Evolutionary conservation across 176 grass and related monocot genomes (phyloP).

Genomic region (Otatea glauca): DNA sequence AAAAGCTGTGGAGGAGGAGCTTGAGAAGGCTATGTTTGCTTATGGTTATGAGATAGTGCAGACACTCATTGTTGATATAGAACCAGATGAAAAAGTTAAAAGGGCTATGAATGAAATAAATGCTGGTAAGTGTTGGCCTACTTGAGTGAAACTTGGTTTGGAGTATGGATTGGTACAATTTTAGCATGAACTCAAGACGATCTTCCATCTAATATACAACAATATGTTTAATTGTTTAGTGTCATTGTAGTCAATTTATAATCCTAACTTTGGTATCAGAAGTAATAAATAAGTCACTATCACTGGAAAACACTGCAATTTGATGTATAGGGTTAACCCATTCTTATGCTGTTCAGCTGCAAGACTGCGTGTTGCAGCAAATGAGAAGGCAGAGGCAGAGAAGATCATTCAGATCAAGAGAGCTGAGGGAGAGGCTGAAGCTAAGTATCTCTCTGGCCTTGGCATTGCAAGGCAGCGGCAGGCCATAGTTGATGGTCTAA

Average conservation of each 20-base stretch:
- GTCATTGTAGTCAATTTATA: conserved; percentile 14
- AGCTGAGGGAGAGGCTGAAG: conserved; percentile 57
- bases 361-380: conserved; percentile 46
- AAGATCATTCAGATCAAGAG: conserved; percentile 62
- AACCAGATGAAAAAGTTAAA: conserved; percentile 58
- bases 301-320: neutral
- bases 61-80: conserved; percentile 59
- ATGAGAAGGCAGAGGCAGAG: conserved; percentile 59
- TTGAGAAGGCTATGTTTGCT: conserved; percentile 53
- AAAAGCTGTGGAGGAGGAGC: conserved; percentile 51
- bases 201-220: neutral
- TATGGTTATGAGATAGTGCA: conserved; percentile 62
- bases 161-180: conserved; percentile 24
- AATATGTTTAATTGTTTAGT: neutral
- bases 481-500: conserved; percentile 55
- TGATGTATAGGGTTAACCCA: conserved; percentile 19
- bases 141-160: conserved; percentile 17
- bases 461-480: conserved; percentile 53
- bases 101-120: conserved; percentile 62
- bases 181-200: neutral
- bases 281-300: conserved; percentile 11
- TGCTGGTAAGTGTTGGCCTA: conserved; percentile 35
- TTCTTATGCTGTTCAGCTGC: conserved; percentile 45
- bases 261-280: neutral
- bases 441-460: conserved; percentile 50